Percentiles rank a stretch among this genome's conserved stretches.
Evolutionary conservation across 257 asterid species (phyloP).

Genomic region (Petrea volubilis): DNA sequence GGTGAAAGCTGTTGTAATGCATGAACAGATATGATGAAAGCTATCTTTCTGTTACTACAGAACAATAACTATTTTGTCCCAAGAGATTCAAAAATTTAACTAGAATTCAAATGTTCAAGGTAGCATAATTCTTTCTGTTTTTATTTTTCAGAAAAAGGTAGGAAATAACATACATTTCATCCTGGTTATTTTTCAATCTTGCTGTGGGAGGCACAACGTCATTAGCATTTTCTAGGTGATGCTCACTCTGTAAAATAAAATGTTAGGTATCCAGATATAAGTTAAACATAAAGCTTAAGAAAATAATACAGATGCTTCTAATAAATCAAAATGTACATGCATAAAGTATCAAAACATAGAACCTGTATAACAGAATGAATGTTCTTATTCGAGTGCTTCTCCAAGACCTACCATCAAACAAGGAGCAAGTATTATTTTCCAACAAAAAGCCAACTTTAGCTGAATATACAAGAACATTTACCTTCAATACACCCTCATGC

Average conservation of each 20-base stretch:
- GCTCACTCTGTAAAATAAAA: slow-evolving; percentile 43
- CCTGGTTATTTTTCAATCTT: slow-evolving; percentile 29
- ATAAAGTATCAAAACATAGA: slow-evolving; percentile 25
- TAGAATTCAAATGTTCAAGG: slow-evolving; percentile 2
- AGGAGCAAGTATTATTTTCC: slow-evolving; percentile 33
- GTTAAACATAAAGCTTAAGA: slow-evolving; percentile 4
- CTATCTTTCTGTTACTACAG: neutral
- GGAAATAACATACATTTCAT: slow-evolving; percentile 51
- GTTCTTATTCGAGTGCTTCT: slow-evolving; percentile 66
- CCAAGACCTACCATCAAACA: slow-evolving; percentile 62
- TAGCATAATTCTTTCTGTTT: neutral
- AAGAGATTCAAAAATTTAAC: slow-evolving; percentile 4
- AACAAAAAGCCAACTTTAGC: slow-evolving; percentile 17
- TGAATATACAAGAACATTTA: slow-evolving; percentile 31
- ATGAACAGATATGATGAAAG: neutral
- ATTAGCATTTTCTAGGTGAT: slow-evolving; percentile 35
- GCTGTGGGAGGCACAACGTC: slow-evolving; percentile 27
- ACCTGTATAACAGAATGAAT: slow-evolving; percentile 73
- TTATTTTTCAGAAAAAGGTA: neutral
- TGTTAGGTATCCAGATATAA: slow-evolving; percentile 20
- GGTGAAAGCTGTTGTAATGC: no score
- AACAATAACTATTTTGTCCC: neutral
- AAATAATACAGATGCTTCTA: slow-evolving; percentile 5
- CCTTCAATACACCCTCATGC: slow-evolving; percentile 68
- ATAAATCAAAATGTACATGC: slow-evolving; percentile 14